Base-by-base conservation (phyloP, 1,284 basidiomycete genomes). In the Phylloporus sp. region DNA sequence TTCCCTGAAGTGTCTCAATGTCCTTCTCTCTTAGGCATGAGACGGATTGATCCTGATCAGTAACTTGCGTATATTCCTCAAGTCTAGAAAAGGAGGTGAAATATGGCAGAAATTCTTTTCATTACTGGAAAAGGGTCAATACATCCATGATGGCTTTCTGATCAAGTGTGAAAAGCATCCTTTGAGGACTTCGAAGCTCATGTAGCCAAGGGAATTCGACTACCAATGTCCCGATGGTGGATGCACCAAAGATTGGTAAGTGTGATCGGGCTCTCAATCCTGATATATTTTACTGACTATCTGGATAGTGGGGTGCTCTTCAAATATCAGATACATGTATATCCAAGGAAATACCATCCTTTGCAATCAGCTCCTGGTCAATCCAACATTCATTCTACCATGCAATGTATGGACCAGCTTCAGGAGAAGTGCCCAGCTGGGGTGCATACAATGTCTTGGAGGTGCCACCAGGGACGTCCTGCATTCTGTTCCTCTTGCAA, bases 1-100 rank as follows among this genome's bases (percentile, higher is more conserved):
- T 50, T 80, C 89, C 2, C 84, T 85, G 0, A 86, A 90, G 70
- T 83, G 89, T 31, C 72, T 90, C n/a, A 90, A 87, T 56, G 88
- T 90, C 12, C 77, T 90, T 2, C 78, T 90, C 20, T 90, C 88
- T 0, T 82, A 88, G 22, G 86, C 88, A 17, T 81, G 88, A 6
- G 76, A 89, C 66, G 85, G 81, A 0, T 70, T 89, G 8, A 85
- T 90, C 63, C 81, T 90, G 72, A 81, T 90, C 34, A 89, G 89
- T 7, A 89, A 90, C 66, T 74, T 81, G 1, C 70, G 83, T 3
- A 90, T 88, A 0, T 89, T 90, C 73, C 72, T 75, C 42, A 76
- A 80, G 6, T 79, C 88, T 8, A 80, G 79, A 26, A 87, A 81
- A 64, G 88, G 86, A 2, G 76, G 75, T 10, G 77, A 77, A 2